Evolutionary conservation across 352 stramenopile genomes (phyloP).

Genomic region (Globisporangium rhizosaccharum): DNA sequence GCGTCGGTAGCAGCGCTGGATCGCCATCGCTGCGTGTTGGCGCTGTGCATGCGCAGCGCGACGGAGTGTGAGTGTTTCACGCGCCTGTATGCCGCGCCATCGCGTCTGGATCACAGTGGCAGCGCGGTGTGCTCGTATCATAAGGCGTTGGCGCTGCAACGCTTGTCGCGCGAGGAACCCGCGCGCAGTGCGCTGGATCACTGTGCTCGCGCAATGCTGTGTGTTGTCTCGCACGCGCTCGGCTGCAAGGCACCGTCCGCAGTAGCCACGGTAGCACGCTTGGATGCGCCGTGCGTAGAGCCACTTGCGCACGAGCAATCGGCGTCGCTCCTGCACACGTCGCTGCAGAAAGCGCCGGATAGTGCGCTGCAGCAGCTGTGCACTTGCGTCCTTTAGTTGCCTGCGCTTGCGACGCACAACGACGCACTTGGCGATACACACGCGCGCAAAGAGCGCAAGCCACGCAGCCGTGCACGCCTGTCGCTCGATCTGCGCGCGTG

Average conservation of each 20-base stretch:
- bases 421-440: slow-evolving; percentile 20
- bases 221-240: neutral
- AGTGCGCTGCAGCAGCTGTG: slow-evolving; percentile 27
- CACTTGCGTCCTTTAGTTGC: slow-evolving; percentile 14
- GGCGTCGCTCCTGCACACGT: neutral
- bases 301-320: slow-evolving; percentile 23
- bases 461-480: slow-evolving; percentile 16
- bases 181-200: slow-evolving; percentile 19
- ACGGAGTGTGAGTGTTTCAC: neutral
- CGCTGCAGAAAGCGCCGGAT: slow-evolving; percentile 24
- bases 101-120: slow-evolving; percentile 17
- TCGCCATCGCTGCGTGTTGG: slow-evolving; percentile 25
- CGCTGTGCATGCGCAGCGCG: slow-evolving; percentile 8
- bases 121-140: neutral
- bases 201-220: slow-evolving; percentile 10
- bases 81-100: slow-evolving; percentile 24
- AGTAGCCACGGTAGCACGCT: slow-evolving; percentile 28
- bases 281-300: slow-evolving; percentile 37
- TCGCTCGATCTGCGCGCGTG: neutral
- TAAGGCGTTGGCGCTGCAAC: slow-evolving; percentile 13
- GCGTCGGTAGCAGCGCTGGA: slow-evolving; percentile 34
- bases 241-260: slow-evolving; percentile 14
- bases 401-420: slow-evolving; percentile 7
- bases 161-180: slow-evolving; percentile 15
- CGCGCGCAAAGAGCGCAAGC: slow-evolving; percentile 30